Evolutionary conservation across 2,329 filamentous ascomycete genomes (phyloP).

Genomic region (Pseudocercospora vitis): DNA sequence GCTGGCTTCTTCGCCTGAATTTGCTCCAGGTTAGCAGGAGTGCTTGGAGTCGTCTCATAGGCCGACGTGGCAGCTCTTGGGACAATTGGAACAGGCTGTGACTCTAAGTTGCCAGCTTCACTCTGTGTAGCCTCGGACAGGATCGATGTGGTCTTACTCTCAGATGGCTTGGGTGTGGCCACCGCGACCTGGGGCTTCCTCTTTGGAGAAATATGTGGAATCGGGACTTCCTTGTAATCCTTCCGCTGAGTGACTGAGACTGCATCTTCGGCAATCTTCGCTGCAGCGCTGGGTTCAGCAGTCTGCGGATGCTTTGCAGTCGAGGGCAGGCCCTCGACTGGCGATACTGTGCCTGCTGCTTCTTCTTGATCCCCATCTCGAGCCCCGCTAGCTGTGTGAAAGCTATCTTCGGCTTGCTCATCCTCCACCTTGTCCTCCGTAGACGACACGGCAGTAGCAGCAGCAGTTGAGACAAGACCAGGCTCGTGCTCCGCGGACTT

Average conservation of each 20-base stretch:
- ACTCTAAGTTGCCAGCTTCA: not conserved
- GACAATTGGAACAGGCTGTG: not conserved
- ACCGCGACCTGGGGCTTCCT: slow-evolving; percentile 15
- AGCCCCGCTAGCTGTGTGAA: slow-evolving; percentile 35
- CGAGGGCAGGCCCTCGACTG: not conserved
- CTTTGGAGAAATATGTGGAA: slow-evolving; percentile 13
- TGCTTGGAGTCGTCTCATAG: slow-evolving; percentile 30
- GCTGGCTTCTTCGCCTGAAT: slow-evolving; percentile 19
- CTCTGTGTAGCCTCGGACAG: not conserved
- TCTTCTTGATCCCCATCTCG: slow-evolving; percentile 17
- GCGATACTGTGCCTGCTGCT: not conserved
- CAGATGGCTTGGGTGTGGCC: slow-evolving; percentile 3
- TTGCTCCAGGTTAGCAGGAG: slow-evolving; percentile 20
- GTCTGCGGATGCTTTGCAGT: no score
- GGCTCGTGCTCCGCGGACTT: no score
- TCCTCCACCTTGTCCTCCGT: slow-evolving; percentile 20
- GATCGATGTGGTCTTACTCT: not conserved
- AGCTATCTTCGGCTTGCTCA: slow-evolving; percentile 36
- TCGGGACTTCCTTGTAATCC: slow-evolving; percentile 19
- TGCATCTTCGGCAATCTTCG: not conserved
- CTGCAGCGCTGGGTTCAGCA: no score
- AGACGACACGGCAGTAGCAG: slow-evolving; percentile 9
- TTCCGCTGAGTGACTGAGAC: slow-evolving; percentile 6
- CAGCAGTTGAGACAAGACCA: not conserved
- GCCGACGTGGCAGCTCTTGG: slow-evolving; percentile 8